Percentiles rank a stretch among this genome's conserved stretches.
Evolutionary conservation across 2,329 filamentous ascomycete genomes (phyloP).

Genomic region (Catunica adiposa): DNA sequence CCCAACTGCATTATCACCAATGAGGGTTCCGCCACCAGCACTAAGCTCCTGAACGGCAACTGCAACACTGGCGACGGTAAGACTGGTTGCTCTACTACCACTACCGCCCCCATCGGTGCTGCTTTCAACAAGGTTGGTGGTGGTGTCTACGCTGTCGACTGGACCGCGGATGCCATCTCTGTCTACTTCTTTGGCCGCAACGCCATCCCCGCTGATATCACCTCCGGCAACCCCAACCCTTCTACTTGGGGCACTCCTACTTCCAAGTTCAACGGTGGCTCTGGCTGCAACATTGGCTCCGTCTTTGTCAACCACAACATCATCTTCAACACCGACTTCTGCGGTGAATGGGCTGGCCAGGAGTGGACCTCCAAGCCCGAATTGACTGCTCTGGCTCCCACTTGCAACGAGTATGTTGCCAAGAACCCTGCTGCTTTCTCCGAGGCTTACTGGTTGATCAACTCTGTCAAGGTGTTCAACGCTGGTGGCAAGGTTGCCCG

Average conservation of each 20-base stretch:
- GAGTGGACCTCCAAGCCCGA: slow-evolving; percentile 43
- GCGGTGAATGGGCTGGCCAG: slow-evolving; percentile 67
- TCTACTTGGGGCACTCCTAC: slow-evolving; percentile 50
- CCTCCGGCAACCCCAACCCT: slow-evolving; percentile 43
- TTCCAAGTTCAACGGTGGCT: slow-evolving; percentile 49
- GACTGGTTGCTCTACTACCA: slow-evolving; percentile 42
- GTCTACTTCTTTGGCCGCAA: slow-evolving; percentile 68
- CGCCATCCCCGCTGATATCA: slow-evolving; percentile 47
- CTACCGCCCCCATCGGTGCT: slow-evolving; percentile 41
- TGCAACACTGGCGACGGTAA: slow-evolving; percentile 39
- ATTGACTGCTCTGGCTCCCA: slow-evolving; percentile 42
- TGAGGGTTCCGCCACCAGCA: slow-evolving; percentile 32
- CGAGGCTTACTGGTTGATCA: slow-evolving; percentile 64
- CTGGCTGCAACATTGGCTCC: slow-evolving; percentile 51
- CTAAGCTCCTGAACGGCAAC: slow-evolving; percentile 31
- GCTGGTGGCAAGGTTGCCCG: slow-evolving; percentile 3
- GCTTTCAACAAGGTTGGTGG: slow-evolving; percentile 55
- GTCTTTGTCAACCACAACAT: slow-evolving; percentile 61
- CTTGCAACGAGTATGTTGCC: slow-evolving; percentile 57
- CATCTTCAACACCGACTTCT: slow-evolving; percentile 71
- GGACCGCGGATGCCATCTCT: slow-evolving; percentile 54
- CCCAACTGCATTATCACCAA: slow-evolving; percentile 41
- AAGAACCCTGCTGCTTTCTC: slow-evolving; percentile 53
- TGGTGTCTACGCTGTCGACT: slow-evolving; percentile 60
- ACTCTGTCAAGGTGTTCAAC: slow-evolving; percentile 46